Percentiles rank a stretch among this genome's conserved stretches.
phyloP scores from a whole-genome alignment of 1,284 basidiomycete species.

The Spongispora temasekensis region DNA sequence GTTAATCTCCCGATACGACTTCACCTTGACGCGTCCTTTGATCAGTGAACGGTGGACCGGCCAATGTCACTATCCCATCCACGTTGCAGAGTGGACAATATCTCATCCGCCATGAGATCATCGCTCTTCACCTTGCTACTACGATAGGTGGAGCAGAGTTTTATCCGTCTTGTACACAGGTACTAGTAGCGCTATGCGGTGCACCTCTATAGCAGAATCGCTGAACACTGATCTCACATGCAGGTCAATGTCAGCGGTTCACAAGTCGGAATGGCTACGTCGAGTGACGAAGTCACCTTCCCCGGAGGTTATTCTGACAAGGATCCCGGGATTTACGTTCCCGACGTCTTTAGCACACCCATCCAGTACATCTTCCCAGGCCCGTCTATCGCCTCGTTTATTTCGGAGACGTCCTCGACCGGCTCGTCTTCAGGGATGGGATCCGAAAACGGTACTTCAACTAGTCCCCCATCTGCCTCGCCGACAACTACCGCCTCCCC shows the following conservation, averaged over 20 bases:
- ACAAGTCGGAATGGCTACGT: slow-evolving; percentile 45
- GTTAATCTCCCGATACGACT: not conserved
- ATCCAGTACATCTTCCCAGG: slow-evolving; percentile 52
- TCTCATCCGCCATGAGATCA: slow-evolving; percentile 54
- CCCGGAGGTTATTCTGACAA: slow-evolving; percentile 66
- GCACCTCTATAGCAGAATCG: not conserved
- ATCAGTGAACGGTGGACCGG: slow-evolving; percentile 30
- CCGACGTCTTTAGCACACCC: slow-evolving; percentile 39
- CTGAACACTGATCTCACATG: not conserved
- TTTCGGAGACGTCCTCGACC: slow-evolving; percentile 18
- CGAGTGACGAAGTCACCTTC: slow-evolving; percentile 55
- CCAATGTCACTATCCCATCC: slow-evolving; percentile 44
- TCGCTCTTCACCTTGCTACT: slow-evolving; percentile 49
- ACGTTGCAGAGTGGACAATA: slow-evolving; percentile 48
- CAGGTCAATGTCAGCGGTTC: slow-evolving; percentile 59
- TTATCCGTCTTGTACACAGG: slow-evolving; percentile 56
- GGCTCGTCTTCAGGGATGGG: slow-evolving; percentile 35
- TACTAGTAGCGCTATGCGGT: slow-evolving; percentile 38
- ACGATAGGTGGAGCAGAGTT: slow-evolving; percentile 51
- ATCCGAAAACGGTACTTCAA: slow-evolving; percentile 33
- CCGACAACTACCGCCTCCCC: slow-evolving; percentile 10
- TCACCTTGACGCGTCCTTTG: slow-evolving; percentile 2
- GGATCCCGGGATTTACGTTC: slow-evolving; percentile 63
- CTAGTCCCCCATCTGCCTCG: not conserved
- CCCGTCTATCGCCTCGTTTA: slow-evolving; percentile 48